Evolutionary conservation across 2,329 filamentous ascomycete species (phyloP).

Genomic region (Colletotrichum sp.): DNA sequence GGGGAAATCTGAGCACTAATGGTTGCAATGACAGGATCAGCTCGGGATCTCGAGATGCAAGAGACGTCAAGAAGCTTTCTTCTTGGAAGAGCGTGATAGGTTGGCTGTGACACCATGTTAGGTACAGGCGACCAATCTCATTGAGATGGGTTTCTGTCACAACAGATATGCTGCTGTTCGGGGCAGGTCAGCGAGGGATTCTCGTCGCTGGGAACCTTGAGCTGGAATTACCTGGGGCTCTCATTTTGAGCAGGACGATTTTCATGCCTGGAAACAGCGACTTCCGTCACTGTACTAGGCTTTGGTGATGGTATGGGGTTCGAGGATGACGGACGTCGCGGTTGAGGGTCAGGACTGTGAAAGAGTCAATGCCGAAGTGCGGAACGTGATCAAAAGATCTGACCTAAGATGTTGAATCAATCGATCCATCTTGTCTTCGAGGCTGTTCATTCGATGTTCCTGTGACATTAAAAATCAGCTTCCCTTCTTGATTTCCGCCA

Average conservation of each 20-base stretch:
- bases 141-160: neutral
- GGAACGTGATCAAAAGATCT: too few species aligned
- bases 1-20: slow-evolving; percentile 45
- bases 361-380: neutral
- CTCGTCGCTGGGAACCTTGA: rapidly evolving
- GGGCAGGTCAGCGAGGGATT: neutral
- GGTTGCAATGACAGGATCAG: slow-evolving; percentile 40
- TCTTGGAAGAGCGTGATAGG: slow-evolving; percentile 51
- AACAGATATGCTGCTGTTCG: neutral
- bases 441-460: neutral
- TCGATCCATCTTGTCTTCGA: slow-evolving; percentile 4
- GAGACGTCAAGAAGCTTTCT: slow-evolving; percentile 40
- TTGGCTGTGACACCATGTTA: slow-evolving; percentile 53
- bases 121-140: slow-evolving; percentile 31
- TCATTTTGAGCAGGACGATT: rapidly evolving
- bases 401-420: neutral
- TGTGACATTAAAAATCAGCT: rapidly evolving
- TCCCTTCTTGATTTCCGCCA: rapidly evolving
- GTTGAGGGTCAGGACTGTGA: neutral
- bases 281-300: neutral
- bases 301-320: neutral
- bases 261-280: neutral
- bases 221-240: neutral
- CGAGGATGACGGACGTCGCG: neutral
- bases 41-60: slow-evolving; percentile 40